Evolutionary conservation across 805 yeast genomes (phyloP), one percentile per base, ranked within the genome.

Genomic region (Suhomyces emberorum): DNA sequence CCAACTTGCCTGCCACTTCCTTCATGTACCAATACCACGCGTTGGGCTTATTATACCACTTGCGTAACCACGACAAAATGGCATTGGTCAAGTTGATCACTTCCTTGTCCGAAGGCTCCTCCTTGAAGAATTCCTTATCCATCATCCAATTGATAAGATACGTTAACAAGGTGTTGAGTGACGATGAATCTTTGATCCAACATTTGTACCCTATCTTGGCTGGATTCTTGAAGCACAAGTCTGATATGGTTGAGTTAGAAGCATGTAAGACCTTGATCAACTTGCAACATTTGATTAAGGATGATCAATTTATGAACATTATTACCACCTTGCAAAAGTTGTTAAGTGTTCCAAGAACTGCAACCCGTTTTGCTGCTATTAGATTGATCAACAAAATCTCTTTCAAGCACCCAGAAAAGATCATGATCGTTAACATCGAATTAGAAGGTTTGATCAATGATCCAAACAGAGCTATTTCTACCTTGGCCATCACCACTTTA

Each of bases 21-120:
- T 80, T 75, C 61, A 83, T 87, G 72, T 76, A 95, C 41, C 98
- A 93, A 69, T 93, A 91, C 65, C 98, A 93, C 61, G 97, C 98
- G 3, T 70, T 93, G 48, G 97, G 96, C 16, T 73, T 93, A 51
- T 68, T 95, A 49, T 89, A 88, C 59, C 84, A 85, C 50, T 74
- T 93, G 61, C 79, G 95, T 59, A 82, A 82, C 52, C 95, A 84
- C 59, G 98, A 93, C 58, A 82, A 84, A 51, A 88, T 93, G 91
- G 95, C 97, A 2, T 70, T 93, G 52, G 76, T 87, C 74, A 91
- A 91, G 62, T 71, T 93, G 69, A 83, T 89, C 52, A 87, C 88
- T 52, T 86, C 87, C 42, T 78, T 85, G 51, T 63, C 71, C 31
- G 80, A 77, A 38, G 76, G 76, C 31, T 68, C 77, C 16, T 56